A percentile compares a stretch with the other conserved stretches of the same genome.
These are phyloP conservation scores for Trichoderma breve DNA, from an alignment of 2,329 filamentous ascomycete genomes.

Conservation along the genomic window DNA sequence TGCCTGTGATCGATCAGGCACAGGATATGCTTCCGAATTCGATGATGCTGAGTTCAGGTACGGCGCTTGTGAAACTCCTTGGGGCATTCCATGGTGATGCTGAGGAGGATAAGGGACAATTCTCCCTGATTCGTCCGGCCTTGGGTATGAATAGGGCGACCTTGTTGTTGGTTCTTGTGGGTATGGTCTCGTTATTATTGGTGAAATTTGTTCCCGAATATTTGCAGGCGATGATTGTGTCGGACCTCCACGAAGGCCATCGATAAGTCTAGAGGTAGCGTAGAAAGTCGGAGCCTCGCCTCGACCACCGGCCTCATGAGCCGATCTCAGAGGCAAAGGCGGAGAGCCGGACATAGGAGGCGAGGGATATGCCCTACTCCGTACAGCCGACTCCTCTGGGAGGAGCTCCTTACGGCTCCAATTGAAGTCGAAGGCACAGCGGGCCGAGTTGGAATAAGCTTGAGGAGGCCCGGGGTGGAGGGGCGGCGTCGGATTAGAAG, in stretches of 20 bases:
- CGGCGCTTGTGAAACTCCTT: conserved; percentile 18
- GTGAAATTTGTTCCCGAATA: conserved; percentile 24
- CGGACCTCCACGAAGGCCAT: conserved; percentile 48
- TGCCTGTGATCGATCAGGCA: conserved; percentile 35
- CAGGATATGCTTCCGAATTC: conserved; percentile 25
- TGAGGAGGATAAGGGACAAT: conserved; percentile 30
- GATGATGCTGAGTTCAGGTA: conserved; percentile 27
- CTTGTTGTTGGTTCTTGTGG: conserved; percentile 29
- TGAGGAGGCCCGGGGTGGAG: conserved; percentile 57
- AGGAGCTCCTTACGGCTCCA: conserved; percentile 51
- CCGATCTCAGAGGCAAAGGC: conserved; percentile 57
- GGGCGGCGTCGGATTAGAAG: conserved; percentile 42
- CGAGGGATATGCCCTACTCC: conserved; percentile 64
- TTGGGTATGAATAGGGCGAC: conserved; percentile 28
- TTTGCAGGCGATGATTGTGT: conserved; percentile 29
- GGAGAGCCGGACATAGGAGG: conserved; percentile 73
- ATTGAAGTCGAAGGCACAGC: conserved; percentile 48
- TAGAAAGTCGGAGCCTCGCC: conserved; percentile 46
- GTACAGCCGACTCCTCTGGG: conserved; percentile 54
- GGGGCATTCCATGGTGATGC: conserved; percentile 19
- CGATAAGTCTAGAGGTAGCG: conserved; percentile 43
- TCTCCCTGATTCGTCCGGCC: conserved; percentile 27
- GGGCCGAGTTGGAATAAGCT: conserved; percentile 54
- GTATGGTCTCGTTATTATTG: conserved; percentile 30
- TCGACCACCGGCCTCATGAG: conserved; percentile 56